Base-by-base conservation (phyloP, 2,329 filamentous ascomycete species). In the Pseudogymnoascus sp. region DNA sequence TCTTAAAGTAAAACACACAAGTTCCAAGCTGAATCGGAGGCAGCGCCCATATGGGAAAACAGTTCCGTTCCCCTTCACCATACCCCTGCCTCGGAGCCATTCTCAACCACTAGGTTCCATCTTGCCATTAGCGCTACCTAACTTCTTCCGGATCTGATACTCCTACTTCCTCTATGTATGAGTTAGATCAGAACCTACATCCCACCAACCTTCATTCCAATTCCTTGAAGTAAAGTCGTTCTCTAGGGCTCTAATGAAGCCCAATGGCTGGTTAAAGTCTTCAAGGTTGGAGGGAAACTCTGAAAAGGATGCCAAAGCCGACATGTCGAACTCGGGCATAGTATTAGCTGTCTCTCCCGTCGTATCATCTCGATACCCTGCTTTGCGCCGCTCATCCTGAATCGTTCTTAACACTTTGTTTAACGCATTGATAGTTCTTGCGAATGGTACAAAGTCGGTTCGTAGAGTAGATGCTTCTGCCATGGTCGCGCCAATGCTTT, bases 171-270 rank as follows among this genome's bases (percentile, higher is more conserved):
- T 56, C 47, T 56, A 56, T n/a, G 47, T 33, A 12, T 33, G 5
- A 12, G 25, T 16, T 18, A 33, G 47, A 12, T 56, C 25, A 11
- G n/a, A 28, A 18, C 25, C 25, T 56, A 56, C n/a, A 56, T 33
- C 47, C 44, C 47, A 56, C 47, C 47, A 56, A n/a, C 25, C 47
- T 56, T 56, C 47, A 33, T 56, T 56, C 47, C 47, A 56, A 56
- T 56, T 56, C 25, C 25, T 18, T n/a, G 47, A 33, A 56, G 47
- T 56, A 33, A 56, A 56, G 25, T 56, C 47, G 5, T 33, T 56
- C 47, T 56, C 47, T 11, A 56, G 47, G 25, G 47, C 47, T 16
- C 47, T 56, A 5, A 56, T 56, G 47, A 56, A 56, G 25, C n/a
- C 47, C 6, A 56, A 16, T 12, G 47, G 47, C 47, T 56, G 25